Percentiles rank a stretch among this genome's conserved stretches.
phyloP scores from a whole-genome alignment of 106 monocot genomes.

The Allium fistulosum region DNA sequence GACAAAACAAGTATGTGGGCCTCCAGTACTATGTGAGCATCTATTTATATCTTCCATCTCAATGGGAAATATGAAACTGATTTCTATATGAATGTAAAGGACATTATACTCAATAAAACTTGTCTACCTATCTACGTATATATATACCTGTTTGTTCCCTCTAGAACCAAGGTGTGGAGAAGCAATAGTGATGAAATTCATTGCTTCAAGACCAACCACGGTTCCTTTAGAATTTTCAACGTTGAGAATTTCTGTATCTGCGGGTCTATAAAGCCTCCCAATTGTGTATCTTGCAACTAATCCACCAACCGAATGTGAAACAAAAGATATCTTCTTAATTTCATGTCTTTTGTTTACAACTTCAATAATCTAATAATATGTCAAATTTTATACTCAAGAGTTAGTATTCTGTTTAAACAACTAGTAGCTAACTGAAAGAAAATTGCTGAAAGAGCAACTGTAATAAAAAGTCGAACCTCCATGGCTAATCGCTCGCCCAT shows the following conservation, averaged over 20 bases:
- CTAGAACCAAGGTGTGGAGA: slow-evolving; percentile 98
- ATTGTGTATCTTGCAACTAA: slow-evolving; percentile 96
- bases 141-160: slow-evolving; percentile 81
- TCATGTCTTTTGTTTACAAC: slow-evolving; percentile 42
- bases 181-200: slow-evolving; percentile 97
- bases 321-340: slow-evolving; percentile 76
- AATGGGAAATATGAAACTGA: too few relatives aligned
- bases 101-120: too few relatives aligned
- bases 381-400: too few relatives aligned
- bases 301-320: slow-evolving; percentile 94
- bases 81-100: too few relatives aligned
- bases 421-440: not conserved
- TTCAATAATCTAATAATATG: slow-evolving; percentile 42
- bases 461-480: slow-evolving; percentile 48
- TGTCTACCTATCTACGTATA: too few relatives aligned
- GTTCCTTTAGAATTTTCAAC: slow-evolving; percentile 35
- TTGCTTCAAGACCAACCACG: slow-evolving; percentile 75
- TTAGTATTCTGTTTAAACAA: too few relatives aligned
- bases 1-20: too few relatives aligned
- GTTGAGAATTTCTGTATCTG: slow-evolving; percentile 8
- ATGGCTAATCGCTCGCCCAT: slow-evolving; percentile 94
- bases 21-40: too few relatives aligned
- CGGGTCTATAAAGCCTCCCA: slow-evolving; percentile 55
- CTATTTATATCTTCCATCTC: too few relatives aligned
- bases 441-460: too few relatives aligned